phyloP scores from a whole-genome alignment of 345 rosid species.

The Atalantia buxifolia region DNA sequence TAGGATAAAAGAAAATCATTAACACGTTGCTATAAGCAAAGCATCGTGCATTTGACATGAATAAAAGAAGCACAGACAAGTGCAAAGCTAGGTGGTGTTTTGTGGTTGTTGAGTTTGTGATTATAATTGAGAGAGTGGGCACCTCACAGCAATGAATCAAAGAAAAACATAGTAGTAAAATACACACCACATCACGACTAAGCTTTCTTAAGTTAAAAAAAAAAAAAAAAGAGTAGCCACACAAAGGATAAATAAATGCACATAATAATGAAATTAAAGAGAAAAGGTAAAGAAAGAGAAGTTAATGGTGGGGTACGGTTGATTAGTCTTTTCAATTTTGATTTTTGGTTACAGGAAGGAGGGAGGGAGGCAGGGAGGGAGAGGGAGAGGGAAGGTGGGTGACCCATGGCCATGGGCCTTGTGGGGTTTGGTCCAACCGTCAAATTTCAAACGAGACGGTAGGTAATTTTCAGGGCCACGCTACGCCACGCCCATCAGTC shows the following conservation, averaged over 20 bases:
- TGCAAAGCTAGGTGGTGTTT: not conserved
- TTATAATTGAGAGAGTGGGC: not conserved
- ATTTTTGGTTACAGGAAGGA: conserved; percentile 16
- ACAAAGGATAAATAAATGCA: not conserved
- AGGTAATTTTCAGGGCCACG: conserved; percentile 9
- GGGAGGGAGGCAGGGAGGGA: conserved; percentile 1
- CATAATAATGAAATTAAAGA: not conserved
- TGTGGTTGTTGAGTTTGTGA: not conserved
- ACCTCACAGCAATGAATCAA: not conserved
- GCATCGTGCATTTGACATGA: not conserved
- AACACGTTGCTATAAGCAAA: too few relatives aligned
- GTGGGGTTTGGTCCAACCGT: conserved; percentile 1
- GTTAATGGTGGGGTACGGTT: conserved; percentile 17
- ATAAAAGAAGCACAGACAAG: not conserved
- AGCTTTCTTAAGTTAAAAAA: not conserved
- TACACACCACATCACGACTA: not conserved
- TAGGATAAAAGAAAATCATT: too few relatives aligned
- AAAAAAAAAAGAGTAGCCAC: too few relatives aligned
- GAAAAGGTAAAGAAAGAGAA: not conserved
- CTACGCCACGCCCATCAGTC: not conserved
- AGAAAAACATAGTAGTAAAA: not conserved
- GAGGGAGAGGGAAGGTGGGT: not conserved
- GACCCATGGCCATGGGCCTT: not conserved
- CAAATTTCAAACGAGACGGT: conserved; percentile 4
- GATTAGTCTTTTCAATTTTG: conserved; percentile 20